These are phyloP conservation scores for Urtica urens DNA, from an alignment of 306 rosid genomes.

Conservation along the genomic window DNA sequence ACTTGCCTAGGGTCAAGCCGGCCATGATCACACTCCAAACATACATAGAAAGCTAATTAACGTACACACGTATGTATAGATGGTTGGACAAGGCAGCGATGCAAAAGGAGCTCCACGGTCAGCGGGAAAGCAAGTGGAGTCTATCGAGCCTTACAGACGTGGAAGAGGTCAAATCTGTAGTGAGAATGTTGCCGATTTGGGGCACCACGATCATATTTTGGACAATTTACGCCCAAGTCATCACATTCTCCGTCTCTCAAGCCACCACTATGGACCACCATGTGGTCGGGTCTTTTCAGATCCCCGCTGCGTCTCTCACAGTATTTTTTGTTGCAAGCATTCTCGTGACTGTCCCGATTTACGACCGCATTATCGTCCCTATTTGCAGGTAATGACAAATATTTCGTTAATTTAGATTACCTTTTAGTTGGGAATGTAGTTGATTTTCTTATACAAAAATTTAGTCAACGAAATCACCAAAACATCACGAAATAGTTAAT, in stretches of 20 bases:
- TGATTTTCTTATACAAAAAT: too few relatives aligned
- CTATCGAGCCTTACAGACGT: constrained; percentile 61
- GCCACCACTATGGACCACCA: constrained; percentile 79
- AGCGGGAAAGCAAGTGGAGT: constrained; percentile 37
- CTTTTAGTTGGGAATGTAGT: constrained; percentile 52
- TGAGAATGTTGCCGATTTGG: constrained; percentile 71
- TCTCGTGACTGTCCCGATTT: constrained; percentile 45
- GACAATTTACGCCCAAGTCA: constrained; percentile 82
- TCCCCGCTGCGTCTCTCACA: constrained; percentile 86
- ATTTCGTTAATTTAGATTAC: constrained; percentile 66
- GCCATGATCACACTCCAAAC: too few relatives aligned
- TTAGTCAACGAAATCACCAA: too few relatives aligned
- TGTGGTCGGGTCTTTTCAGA: constrained; percentile 45
- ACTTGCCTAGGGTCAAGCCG: too few relatives aligned
- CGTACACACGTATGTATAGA: constrained; percentile 22
- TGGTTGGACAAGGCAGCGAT: constrained; percentile 83
- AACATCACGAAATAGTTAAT: too few relatives aligned
- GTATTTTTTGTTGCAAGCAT: constrained; percentile 76
- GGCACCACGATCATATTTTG: constrained; percentile 90
- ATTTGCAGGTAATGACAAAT: constrained; percentile 24
- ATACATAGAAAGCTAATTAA: too few relatives aligned
- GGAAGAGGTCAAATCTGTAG: constrained; percentile 88
- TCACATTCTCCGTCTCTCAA: constrained; percentile 90
- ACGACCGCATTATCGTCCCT: constrained; percentile 76
- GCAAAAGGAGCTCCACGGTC: constrained; percentile 47